Evolutionary conservation across 257 asterid species (phyloP).

Genomic region (Forsythia suspensa): DNA sequence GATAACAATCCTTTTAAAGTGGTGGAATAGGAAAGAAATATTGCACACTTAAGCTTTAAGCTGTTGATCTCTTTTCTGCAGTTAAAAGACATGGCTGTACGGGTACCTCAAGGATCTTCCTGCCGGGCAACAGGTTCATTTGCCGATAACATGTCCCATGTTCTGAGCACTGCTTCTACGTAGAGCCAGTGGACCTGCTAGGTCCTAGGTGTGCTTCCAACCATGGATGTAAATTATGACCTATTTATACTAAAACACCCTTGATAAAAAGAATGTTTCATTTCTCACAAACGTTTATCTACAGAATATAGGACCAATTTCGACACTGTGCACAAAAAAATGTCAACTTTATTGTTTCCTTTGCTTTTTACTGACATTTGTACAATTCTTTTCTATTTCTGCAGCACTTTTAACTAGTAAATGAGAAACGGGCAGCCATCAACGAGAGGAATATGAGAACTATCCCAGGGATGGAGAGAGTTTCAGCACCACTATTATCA

Average conservation of each 20-base stretch:
- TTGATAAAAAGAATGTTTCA: not conserved
- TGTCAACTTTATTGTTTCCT: not conserved
- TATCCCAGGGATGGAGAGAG: not conserved
- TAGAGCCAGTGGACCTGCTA: conserved; percentile 31
- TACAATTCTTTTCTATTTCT: not conserved
- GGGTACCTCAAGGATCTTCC: conserved; percentile 41
- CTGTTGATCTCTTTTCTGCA: conserved; percentile 23
- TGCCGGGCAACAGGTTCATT: conserved; percentile 46
- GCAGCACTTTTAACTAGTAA: not conserved
- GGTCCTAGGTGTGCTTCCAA: conserved; percentile 14
- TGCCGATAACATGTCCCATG: conserved; percentile 37
- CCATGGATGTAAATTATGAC: not conserved
- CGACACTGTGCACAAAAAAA: not conserved
- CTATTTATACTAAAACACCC: not conserved
- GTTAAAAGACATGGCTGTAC: conserved; percentile 58
- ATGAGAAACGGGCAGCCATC: not conserved
- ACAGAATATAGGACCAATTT: not conserved
- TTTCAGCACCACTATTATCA: not conserved
- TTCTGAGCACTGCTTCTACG: conserved; percentile 40
- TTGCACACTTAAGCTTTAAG: conserved; percentile 2
- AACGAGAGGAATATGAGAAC: not conserved
- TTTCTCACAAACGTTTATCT: not conserved
- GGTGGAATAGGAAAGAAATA: not conserved
- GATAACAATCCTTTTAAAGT: not conserved
- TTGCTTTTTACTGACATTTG: not conserved